Conservation (phyloP, 805 yeast genomes). For the Starmerella roubikii region DNA sequence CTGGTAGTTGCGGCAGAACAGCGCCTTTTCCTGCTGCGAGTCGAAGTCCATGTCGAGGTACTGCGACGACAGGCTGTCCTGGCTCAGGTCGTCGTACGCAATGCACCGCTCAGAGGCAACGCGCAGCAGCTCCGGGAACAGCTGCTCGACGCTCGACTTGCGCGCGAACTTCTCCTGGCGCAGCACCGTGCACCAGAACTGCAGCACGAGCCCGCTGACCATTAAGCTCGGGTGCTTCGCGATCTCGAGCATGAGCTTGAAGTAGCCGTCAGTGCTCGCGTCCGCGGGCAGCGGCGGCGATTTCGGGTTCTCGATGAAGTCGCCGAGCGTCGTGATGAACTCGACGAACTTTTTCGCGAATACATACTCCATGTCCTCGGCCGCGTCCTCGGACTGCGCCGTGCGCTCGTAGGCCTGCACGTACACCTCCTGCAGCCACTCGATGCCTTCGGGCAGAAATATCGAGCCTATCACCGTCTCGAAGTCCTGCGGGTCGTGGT, state of each 20-base stretch:
- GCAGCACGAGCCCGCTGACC: conserved; percentile 80
- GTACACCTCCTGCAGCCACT: conserved; percentile 52
- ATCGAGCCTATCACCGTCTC: conserved; percentile 65
- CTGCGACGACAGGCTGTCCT: conserved; percentile 47
- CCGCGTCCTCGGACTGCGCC: conserved; percentile 38
- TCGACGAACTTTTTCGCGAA: conserved; percentile 82
- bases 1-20: conserved; percentile 67
- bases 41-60: conserved; percentile 81
- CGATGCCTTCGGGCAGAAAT: conserved; percentile 60
- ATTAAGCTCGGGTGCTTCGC: conserved; percentile 74
- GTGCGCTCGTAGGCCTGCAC: conserved; percentile 6
- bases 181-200: conserved; percentile 85
- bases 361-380: conserved; percentile 65
- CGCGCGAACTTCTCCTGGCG: conserved; percentile 55
- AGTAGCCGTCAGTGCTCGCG: conserved; percentile 53
- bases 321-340: conserved; percentile 77
- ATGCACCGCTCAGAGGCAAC: conserved; percentile 66
- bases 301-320: conserved; percentile 38
- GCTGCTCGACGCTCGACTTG: conserved; percentile 31
- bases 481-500: conserved; percentile 53
- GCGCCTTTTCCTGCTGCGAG: conserved; percentile 60
- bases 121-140: conserved; percentile 58
- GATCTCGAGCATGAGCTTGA: conserved; percentile 63
- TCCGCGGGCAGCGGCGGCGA: conserved; percentile 33
- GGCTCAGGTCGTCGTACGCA: conserved; percentile 55